Conservation (phyloP, 2,329 filamentous ascomycete species). For the Penicillium sp. region DNA sequence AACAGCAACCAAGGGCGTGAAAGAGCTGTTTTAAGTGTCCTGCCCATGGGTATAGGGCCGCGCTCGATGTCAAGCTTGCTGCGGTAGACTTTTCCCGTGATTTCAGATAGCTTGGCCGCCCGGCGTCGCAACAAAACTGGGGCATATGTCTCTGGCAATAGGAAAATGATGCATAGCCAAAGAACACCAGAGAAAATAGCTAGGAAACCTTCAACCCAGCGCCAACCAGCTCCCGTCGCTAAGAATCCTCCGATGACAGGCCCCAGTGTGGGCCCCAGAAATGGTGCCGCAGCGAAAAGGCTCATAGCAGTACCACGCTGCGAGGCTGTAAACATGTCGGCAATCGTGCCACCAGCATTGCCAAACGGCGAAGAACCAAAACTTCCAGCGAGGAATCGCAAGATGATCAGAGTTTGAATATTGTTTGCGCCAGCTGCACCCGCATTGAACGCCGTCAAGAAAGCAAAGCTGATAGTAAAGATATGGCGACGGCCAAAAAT, state of each 20-base stretch:
- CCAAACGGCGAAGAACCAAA: constrained; percentile 65
- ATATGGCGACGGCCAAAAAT: constrained; percentile 39
- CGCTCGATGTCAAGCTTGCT: constrained; percentile 43
- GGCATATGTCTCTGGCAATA: constrained; percentile 45
- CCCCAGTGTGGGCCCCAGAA: constrained; percentile 65
- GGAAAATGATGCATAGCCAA: constrained; percentile 43
- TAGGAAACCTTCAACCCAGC: constrained; percentile 67
- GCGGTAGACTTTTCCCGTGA: constrained; percentile 39
- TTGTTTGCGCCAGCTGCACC: constrained; percentile 60
- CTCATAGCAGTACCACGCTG: constrained; percentile 62
- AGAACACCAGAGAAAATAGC: constrained; percentile 64
- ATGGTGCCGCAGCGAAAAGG: constrained; percentile 69
- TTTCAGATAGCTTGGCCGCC: constrained; percentile 41
- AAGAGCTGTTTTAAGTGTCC: constrained; percentile 51
- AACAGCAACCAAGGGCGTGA: constrained; percentile 50
- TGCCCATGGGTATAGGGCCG: constrained; percentile 43
- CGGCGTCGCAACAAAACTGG: constrained; percentile 55
- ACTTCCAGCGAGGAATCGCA: constrained; percentile 67
- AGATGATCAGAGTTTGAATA: constrained; percentile 62
- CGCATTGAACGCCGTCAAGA: constrained; percentile 64
- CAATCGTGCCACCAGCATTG: constrained; percentile 63
- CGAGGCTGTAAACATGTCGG: constrained; percentile 60
- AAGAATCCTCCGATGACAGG: constrained; percentile 70
- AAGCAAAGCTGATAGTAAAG: constrained; percentile 33
- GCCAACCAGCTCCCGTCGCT: constrained; percentile 64